Base-by-base conservation (phyloP, 352 stramenopile genomes). In the Pythium scleroteichum region DNA sequence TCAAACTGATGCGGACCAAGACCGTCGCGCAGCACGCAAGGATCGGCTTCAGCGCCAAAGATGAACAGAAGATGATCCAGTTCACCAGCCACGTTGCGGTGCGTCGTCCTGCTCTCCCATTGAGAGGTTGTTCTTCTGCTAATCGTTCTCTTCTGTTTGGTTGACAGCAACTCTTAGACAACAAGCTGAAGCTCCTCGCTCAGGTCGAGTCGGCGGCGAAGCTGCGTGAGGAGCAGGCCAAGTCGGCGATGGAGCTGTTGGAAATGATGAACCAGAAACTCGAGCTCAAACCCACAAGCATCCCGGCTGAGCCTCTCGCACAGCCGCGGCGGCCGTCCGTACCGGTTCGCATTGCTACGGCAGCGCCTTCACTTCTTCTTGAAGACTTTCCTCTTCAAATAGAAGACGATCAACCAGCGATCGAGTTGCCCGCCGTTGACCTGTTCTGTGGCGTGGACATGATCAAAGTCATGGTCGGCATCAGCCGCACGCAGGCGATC, bases 51-150 rank as follows among this genome's bases (percentile, higher is more conserved):
- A 82, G 73, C 7, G 38, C 63, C 22, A 87, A 87, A 47, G 79
- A 89, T 55, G 79, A 89, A 32, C 73, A 89, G 56, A 82, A 82
- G 22, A 67, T 89, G 35, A 73, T 89, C 52, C 73, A 83, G 53
- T 83, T 89, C 23, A 72, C 72, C n/a, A 85, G 66, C 41, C 75
- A 87, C 53, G 64, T 82, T 24, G 71, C 73, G 38, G 79, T 85
- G 35, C 26, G 49, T 29, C 14, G 13, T 48, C 1, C 22, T 53
- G 26, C 1, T n/a, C 45, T 27, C 27, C 29, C 7, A 24, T 33
- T 23, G 22, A 58, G 10, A 17, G 19, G 8, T 52, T 16, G 32
- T 10, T 52, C 33, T 51, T 5, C 14, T 41, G 7, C 17, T 32
- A 32, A 41, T n/a, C 39, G 19, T 39, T 44, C 9, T 8, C 8